Evolutionary conservation across 1,284 basidiomycete species (phyloP).

Genomic region (Exobasidium cylindrosporum): DNA sequence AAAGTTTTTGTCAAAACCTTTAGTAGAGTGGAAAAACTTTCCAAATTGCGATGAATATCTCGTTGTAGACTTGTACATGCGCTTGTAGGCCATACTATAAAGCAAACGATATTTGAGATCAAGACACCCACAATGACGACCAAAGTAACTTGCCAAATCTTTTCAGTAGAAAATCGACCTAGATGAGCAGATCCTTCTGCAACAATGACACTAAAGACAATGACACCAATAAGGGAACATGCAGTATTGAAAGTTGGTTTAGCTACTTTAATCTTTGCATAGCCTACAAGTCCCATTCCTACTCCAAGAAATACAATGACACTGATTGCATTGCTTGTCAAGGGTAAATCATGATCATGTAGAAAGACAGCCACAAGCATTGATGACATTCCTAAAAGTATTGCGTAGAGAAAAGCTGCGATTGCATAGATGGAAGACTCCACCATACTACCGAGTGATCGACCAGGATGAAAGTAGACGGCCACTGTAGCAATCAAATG

Average conservation of each 20-base stretch:
- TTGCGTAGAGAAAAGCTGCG: constrained; percentile 69
- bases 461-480: constrained; percentile 62
- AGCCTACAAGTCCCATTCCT: constrained; percentile 76
- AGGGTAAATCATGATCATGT: constrained; percentile 59
- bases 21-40: constrained; percentile 44
- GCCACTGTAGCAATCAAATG: constrained; percentile 87
- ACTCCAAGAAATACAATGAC: constrained; percentile 68
- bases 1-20: constrained; percentile 49
- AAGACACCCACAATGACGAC: constrained; percentile 74
- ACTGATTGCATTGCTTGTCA: constrained; percentile 53
- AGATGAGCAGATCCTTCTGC: constrained; percentile 80
- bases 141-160: constrained; percentile 57
- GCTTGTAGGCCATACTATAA: constrained; percentile 74
- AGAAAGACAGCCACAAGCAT: constrained; percentile 59
- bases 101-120: constrained; percentile 80
- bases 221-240: constrained; percentile 53
- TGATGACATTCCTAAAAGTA: constrained; percentile 71
- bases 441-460: constrained; percentile 84
- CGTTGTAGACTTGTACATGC: constrained; percentile 76
- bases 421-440: constrained; percentile 78
- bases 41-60: constrained; percentile 41
- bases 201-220: constrained; percentile 61
- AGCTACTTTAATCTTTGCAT: constrained; percentile 82
- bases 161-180: constrained; percentile 51
- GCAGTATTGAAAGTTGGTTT: constrained; percentile 90